Base-by-base conservation (phyloP, 108 stramenopile genomes). In the Nitzschia sp. region DNA sequence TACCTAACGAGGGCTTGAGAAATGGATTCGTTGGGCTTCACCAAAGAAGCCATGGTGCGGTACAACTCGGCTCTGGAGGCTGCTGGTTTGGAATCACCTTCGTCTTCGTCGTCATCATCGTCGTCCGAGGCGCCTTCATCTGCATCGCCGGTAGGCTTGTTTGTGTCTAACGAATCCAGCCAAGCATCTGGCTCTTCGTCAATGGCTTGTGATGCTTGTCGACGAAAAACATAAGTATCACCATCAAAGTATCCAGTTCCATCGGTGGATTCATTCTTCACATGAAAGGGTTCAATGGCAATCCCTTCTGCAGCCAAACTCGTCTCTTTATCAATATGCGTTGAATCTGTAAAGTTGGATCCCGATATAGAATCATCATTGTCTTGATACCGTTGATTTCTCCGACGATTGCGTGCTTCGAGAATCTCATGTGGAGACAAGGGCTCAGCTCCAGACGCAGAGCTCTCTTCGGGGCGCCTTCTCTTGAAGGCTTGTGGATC, bases 231-330 rank as follows among this genome's bases (percentile, higher is more conserved):
- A 53, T 92, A 92, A 9, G 91, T 92, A 67, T 89, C 91, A 24
- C 91, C 91, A 42, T 88, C 91, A 67, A 92, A 92, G 62, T 83
- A 92, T 37, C 91, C 91, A 55, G 71, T 77, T 9, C 92, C 92
- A 54, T 90, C 80, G n/a, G 83, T 79, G 46, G 77, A 62, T 65
- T 93, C 92, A 20, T 85, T 68, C 34, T 86, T 71, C 86, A 93
- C 88, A 59, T 93, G 83, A 75, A 93, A 93, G 6, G 92, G 88
- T 76, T 93, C 92, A 20, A 93, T 72, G 20, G 41, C 37, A 51
- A 77, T 67, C 14, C 72, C 75, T 54, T 84, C 83, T 17, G 72
- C 40, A 7, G 76, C 71, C n/a, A 84, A 57, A 44, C 72, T 75
- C 2, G 76, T 75, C 21, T 48, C 41, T 11, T 66, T 22, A 39